Evolutionary conservation across 2,329 filamentous ascomycete species (phyloP).

Genomic region (Botrytis sinoallii): DNA sequence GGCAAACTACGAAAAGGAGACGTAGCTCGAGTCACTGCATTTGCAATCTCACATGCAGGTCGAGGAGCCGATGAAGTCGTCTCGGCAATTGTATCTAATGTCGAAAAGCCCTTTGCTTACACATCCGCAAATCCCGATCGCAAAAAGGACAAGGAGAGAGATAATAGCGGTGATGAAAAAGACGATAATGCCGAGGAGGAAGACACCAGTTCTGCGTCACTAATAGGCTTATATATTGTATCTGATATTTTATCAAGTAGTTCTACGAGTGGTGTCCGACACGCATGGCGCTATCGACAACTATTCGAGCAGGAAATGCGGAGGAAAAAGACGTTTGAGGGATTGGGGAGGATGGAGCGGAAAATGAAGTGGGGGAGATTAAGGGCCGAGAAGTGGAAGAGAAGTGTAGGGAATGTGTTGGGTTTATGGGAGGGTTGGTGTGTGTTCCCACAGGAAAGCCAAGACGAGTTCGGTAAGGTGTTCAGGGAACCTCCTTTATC

Average conservation of each 20-base stretch:
- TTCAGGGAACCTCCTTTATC: constrained; percentile 69
- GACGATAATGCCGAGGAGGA: constrained; percentile 46
- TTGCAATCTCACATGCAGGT: constrained; percentile 84
- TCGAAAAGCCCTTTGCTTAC: constrained; percentile 71
- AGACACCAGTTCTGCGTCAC: constrained; percentile 69
- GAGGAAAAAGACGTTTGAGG: constrained; percentile 58
- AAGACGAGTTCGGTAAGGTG: constrained; percentile 65
- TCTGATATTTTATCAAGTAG: constrained; percentile 66
- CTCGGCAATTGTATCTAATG: constrained; percentile 80
- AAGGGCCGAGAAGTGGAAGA: constrained; percentile 63
- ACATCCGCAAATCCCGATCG: constrained; percentile 65
- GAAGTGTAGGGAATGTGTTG: constrained; percentile 55
- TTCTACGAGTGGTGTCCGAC: constrained; percentile 59
- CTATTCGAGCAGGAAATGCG: constrained; percentile 61
- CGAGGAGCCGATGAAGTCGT: constrained; percentile 87
- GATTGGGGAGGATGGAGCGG: constrained; percentile 60
- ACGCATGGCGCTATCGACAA: constrained; percentile 67
- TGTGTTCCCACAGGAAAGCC: constrained; percentile 70
- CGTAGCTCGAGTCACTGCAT: constrained; percentile 79
- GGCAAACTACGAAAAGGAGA: constrained; percentile 78
- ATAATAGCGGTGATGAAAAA: constrained; percentile 39
- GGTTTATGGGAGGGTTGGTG: constrained; percentile 65
- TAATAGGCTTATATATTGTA: constrained; percentile 78
- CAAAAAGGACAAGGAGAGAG: constrained; percentile 38
- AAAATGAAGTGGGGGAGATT: constrained; percentile 64